Conservation (phyloP, 257 asterid species). For the Apocynum venetum region DNA sequence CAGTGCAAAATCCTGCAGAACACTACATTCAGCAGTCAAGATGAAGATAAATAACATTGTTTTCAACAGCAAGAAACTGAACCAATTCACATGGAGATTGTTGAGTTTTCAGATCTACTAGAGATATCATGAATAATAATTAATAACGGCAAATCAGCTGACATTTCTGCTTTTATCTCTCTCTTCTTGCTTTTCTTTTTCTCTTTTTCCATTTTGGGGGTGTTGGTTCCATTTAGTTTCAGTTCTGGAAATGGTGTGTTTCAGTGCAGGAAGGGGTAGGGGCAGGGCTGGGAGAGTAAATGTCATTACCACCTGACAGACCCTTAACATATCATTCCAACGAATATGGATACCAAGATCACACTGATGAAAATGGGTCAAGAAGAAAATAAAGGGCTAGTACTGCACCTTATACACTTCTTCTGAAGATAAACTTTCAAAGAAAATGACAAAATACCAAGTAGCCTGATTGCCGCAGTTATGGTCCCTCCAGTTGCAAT, state of each 20-base stretch:
- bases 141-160: too few relatives aligned
- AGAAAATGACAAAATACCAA: conserved; percentile 44
- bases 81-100: background rate
- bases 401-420: background rate
- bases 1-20: background rate
- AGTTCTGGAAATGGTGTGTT: too few relatives aligned
- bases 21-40: background rate
- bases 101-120: background rate
- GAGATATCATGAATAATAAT: too few relatives aligned
- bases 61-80: background rate
- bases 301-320: background rate
- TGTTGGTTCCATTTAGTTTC: too few relatives aligned
- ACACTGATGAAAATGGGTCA: background rate
- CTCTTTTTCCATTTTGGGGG: background rate
- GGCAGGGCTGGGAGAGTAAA: background rate
- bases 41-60: background rate
- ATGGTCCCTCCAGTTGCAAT: conserved; percentile 97
- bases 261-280: too few relatives aligned
- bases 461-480: conserved; percentile 77
- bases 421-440: background rate
- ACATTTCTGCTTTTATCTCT: background rate
- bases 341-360: background rate
- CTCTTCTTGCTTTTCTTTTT: background rate
- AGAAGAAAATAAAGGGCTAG: background rate
- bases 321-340: background rate